Conservation (phyloP, 1,139 yeast species). For the Entelexis sorbosivorans region DNA sequence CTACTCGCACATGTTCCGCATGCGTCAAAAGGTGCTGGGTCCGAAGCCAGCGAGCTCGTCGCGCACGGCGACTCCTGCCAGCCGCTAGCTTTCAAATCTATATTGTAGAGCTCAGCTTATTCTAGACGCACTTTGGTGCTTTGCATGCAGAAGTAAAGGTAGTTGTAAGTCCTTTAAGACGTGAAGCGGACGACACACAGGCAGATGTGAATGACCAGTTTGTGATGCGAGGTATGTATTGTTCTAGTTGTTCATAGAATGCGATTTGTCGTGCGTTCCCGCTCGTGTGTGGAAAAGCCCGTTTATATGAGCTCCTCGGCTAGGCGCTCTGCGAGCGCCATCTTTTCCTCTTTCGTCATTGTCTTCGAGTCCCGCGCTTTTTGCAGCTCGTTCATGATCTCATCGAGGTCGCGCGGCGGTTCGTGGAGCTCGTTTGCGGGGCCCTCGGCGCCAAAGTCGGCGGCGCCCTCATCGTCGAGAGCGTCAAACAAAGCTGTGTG, state of each 20-base stretch:
- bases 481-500: constrained; percentile 16
- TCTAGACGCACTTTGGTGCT: too few species aligned
- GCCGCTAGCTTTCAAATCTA: too few species aligned
- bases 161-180: too few species aligned
- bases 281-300: too few species aligned
- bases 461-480: constrained; percentile 4
- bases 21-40: constrained; percentile 38
- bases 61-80: background rate
- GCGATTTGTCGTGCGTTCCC: too few species aligned
- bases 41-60: background rate
- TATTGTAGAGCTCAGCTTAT: too few species aligned
- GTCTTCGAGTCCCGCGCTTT: constrained; percentile 19
- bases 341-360: constrained; percentile 21
- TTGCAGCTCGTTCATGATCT: constrained; percentile 15
- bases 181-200: too few species aligned
- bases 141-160: too few species aligned
- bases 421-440: background rate
- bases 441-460: background rate
- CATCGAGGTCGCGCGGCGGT: constrained; percentile 15
- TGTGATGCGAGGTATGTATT: too few species aligned
- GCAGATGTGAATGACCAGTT: too few species aligned
- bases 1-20: constrained; percentile 80
- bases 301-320: constrained; percentile 17
- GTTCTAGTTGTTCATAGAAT: too few species aligned
- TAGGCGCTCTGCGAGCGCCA: constrained; percentile 20